phyloP scores from a whole-genome alignment of 805 yeast genomes.

The Kodamaea laetipori region DNA sequence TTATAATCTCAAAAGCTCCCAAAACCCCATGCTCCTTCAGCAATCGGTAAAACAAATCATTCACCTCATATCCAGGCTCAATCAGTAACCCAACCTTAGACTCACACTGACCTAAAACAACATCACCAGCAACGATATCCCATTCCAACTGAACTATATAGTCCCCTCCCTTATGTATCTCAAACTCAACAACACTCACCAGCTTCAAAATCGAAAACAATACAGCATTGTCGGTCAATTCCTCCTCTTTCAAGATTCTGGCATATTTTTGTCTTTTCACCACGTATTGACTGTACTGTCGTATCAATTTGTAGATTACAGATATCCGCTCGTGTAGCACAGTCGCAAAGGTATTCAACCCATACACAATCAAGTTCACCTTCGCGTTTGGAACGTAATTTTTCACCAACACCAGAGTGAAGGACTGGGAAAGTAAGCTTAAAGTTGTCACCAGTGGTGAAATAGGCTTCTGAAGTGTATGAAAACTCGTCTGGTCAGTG shows the following conservation, averaged over 20 bases:
- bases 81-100: constrained; percentile 19
- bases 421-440: constrained; percentile 26
- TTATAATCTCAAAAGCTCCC: constrained; percentile 25
- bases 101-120: constrained; percentile 27
- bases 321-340: constrained; percentile 26
- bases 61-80: constrained; percentile 14
- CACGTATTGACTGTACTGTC: constrained; percentile 20
- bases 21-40: constrained; percentile 28
- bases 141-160: constrained; percentile 23
- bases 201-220: constrained; percentile 24
- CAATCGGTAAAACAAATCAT: constrained; percentile 23
- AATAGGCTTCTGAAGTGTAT: constrained; percentile 1
- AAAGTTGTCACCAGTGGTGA: constrained; percentile 14
- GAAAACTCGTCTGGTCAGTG: background rate
- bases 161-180: constrained; percentile 4
- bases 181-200: constrained; percentile 22
- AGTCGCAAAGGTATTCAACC: constrained; percentile 34
- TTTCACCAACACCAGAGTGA: constrained; percentile 19
- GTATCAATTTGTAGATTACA: constrained; percentile 23
- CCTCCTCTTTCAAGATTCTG: constrained; percentile 14
- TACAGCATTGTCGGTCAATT: constrained; percentile 19
- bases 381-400: constrained; percentile 30
- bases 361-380: constrained; percentile 32
- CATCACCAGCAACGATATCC: constrained; percentile 26
- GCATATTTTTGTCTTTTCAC: constrained; percentile 15